Base-by-base conservation (phyloP, 805 yeast genomes). In the Saccharomycopsis sp. region DNA sequence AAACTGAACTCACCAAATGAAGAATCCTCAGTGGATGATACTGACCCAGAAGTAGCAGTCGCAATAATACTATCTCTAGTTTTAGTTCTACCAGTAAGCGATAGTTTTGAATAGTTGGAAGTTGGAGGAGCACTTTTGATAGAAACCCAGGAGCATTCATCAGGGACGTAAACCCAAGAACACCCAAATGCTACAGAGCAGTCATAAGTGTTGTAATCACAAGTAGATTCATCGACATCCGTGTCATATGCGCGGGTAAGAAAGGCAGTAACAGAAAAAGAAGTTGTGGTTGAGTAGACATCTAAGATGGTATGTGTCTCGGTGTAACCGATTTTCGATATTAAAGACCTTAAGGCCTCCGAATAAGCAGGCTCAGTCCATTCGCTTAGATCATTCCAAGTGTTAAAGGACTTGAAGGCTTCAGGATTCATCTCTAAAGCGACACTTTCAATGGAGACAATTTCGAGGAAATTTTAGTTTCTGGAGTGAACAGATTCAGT, bases 231-330 rank as follows among this genome's bases (percentile, higher is more conserved):
- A 19, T 12, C 17, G 17, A n/a, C 6, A 10, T 21, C 25, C 18
- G 27, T 23, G 27, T 12, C 14, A 34, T 4, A 13, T 30, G 28
- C 32, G 18, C 29, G 9, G 32, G 34, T 23, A 12, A 21, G 13
- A 20, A 36, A 20, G 20, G 25, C 32, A 31, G 30, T 21, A 27
- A 13, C 25, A 26, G 14, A 19, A n/a, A n/a, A 6, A 26, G 25
- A 20, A 25, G 21, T 25, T 4, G 37, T 17, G n/a, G 29, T 15
- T 19, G 37, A 25, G 21, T 20, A 3, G 21, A 33, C 30, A 4
- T 30, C 10, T 13, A 14, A 15, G 30, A 5, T 21, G 21, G 29
- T 21, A 15, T 58, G 39, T n/a, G 56, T 23, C 10, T 23, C 26
- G 10, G 26, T 23, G 26, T 23, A n/a, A n/a, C n/a, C n/a, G n/a